Evolutionary conservation across 1,284 basidiomycete genomes (phyloP), one percentile per base, ranked within the genome.

Genomic region (Fomitopsis betulina): DNA sequence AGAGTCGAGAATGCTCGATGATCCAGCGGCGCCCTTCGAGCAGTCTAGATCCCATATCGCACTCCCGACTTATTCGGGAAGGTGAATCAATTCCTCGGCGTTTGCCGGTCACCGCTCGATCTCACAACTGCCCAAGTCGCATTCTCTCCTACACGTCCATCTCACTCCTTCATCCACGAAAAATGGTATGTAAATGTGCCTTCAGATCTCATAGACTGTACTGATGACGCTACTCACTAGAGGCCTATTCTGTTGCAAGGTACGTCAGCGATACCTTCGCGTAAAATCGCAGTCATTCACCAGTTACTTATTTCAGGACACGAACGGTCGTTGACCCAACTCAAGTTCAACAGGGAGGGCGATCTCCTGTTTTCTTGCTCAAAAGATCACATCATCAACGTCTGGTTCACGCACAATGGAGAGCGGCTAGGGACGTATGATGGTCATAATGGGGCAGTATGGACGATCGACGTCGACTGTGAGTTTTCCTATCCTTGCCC

Each of bases 351-450:
- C 81, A 77, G 81, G 58, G 96, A 99, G 73, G 96, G 96, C 64
- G 96, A 99, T 75, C 81, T 99, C 13, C 83, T 99, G 58, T 98
- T 99, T 76, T 91, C 95, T 30, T 93, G 90, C 69, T 96, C 94
- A 68, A 99, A 99, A 82, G 96, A 99, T 74, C 85, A 91, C 68
- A 75, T 93, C 67, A 93, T 98, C 75, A 98, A 98, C 71, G 94
- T 93, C 53, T 98, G 96, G 95, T 98, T 87, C 76, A 91, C 96
- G n/a, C 94, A 97, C 70, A 99, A 99, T 70, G 97, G 97, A 64
- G 96, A 99, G 79, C 83, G 97, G 60, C 76, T 99, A 68, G 97
- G 96, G 52, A 99, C 97, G 58, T 98, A 98, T 73, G 88, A 94
- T 57, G 97, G 95, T 47, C 89, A 98, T 76, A 98, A 98, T 71